Evolutionary conservation across 2,329 filamentous ascomycete genomes (phyloP), one percentile per base, ranked within the genome.

Genomic region (Davidsoniella virescens): DNA sequence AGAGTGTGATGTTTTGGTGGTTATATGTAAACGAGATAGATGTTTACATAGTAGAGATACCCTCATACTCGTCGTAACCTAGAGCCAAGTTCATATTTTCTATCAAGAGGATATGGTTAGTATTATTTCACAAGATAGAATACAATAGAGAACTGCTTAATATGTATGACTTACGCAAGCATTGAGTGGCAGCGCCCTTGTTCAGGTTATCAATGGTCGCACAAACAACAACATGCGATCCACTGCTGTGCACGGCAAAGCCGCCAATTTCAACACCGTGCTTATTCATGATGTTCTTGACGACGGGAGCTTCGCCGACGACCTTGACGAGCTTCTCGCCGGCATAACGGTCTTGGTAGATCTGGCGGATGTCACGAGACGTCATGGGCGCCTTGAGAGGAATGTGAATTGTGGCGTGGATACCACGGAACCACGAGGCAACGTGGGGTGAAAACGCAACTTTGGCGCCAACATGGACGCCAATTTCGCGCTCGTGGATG

Each of bases 351-450:
- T 96, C 90, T 67, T 96, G 90, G 72, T 94, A 98, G 52, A 96
- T 71, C 61, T 94, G 86, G 55, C 92, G 80, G 58, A 98, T 87
- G 62, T 96, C 88, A 48, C 92, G 82, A 40, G 85, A 88, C 2
- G 80, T 85, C 84, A 96, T 93, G 54, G 78, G 75, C 65, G 90
- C 75, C 61, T 82, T 82, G 7, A 98, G 72, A 10, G 90, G 90
- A 46, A 96, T 85, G 61, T 80, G 87, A 65, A 96, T 88, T 38
- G 87, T 90, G 66, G 88, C 84, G 62, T 86, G 80, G 58, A 96
- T 96, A 56, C 90, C 90, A 62, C 93, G 83, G 76, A 96, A 96
- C 90, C 87, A 96, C 12, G 83, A 79, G n/a, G 87, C 86, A 20
- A 94, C 88, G 64, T 96, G 92, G 5, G 92, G 92, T 52, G 92